phyloP scores from a whole-genome alignment of 1,284 basidiomycete species.

The Agroathelia rolfsii region DNA sequence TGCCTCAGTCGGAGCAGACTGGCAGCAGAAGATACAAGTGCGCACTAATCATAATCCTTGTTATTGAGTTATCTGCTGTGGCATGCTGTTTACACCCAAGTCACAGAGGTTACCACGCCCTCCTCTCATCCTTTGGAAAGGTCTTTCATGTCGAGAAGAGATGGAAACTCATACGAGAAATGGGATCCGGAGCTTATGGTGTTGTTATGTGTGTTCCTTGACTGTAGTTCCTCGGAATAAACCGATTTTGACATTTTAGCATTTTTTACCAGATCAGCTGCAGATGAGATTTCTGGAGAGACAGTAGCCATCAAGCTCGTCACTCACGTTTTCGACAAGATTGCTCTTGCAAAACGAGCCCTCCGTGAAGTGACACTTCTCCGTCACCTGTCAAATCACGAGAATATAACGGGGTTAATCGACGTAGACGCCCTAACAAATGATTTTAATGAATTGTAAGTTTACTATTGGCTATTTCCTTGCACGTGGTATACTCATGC shows the following conservation, averaged over 20 bases:
- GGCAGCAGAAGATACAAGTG: conserved; percentile 42
- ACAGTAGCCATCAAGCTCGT: conserved; percentile 90
- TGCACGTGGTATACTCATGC: conserved; percentile 11
- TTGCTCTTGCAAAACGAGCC: conserved; percentile 80
- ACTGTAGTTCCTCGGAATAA: too few relatives aligned
- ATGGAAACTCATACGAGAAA: conserved; percentile 79
- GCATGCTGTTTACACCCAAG: conserved; percentile 3
- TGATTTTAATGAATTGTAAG: conserved; percentile 85
- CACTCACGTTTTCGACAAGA: conserved; percentile 83
- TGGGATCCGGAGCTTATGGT: conserved; percentile 89
- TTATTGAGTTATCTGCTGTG: conserved; percentile 4
- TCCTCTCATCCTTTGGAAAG: conserved; percentile 73
- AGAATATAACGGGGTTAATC: conserved; percentile 82
- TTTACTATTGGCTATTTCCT: too few relatives aligned
- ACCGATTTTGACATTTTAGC: too few relatives aligned
- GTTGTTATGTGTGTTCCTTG: conserved; percentile 81
- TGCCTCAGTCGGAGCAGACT: conserved; percentile 53
- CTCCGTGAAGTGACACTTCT: conserved; percentile 84
- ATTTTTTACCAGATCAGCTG: conserved; percentile 85
- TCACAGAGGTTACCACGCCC: conserved; percentile 68
- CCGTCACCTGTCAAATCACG: conserved; percentile 80
- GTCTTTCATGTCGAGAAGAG: conserved; percentile 75
- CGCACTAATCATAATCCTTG: conserved; percentile 3
- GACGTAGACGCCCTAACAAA: conserved; percentile 82
- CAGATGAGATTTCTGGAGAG: conserved; percentile 82